phyloP scores from a whole-genome alignment of 441 rosid genomes.

The Hura crepitans region DNA sequence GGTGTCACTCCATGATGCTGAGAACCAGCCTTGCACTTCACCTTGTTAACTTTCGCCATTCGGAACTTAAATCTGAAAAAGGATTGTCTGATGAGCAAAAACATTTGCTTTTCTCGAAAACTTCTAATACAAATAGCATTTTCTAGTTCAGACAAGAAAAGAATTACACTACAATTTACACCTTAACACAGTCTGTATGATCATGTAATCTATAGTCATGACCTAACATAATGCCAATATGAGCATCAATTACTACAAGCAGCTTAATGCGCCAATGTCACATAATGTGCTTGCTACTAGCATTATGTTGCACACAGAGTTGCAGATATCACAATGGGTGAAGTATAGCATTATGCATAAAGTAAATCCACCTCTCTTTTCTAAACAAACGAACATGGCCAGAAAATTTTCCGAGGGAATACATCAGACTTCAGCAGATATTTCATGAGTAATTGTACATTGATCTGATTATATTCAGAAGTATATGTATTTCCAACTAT shows the following conservation, averaged over 20 bases:
- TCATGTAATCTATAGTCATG: neutral
- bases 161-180: neutral
- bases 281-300: neutral
- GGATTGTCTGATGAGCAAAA: too few species aligned
- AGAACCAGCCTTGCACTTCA: conserved; percentile 31
- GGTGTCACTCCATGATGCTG: conserved; percentile 23
- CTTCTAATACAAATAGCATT: neutral
- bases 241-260: neutral
- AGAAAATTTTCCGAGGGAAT: neutral
- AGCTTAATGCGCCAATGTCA: neutral
- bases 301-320: neutral
- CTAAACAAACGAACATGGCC: neutral
- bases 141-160: neutral
- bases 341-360: neutral
- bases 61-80: conserved; percentile 27
- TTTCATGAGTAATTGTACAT: neutral
- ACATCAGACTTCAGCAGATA: neutral
- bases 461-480: neutral
- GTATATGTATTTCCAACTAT: neutral
- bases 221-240: neutral
- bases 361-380: neutral
- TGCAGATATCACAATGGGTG: neutral
- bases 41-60: conserved; percentile 55
- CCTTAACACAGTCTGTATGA: neutral
- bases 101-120: too few species aligned